Base-by-base conservation (phyloP, 1,284 basidiomycete species). In the Moesziomyces globuligerus region DNA sequence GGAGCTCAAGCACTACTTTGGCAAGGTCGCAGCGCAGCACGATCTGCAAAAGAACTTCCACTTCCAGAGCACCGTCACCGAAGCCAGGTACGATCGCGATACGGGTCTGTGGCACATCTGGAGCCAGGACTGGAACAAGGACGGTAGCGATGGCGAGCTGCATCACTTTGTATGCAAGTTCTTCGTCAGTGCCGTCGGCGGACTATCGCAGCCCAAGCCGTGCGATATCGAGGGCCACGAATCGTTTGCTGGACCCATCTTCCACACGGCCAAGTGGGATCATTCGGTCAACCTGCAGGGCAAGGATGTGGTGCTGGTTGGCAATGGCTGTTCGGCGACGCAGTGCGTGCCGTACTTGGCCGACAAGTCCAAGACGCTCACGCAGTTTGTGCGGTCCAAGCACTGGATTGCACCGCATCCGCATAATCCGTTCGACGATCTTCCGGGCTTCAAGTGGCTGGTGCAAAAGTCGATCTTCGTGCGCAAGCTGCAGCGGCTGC, bases 181-280 rank as follows among this genome's bases (percentile, higher is more conserved):
- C 43, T 58, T 82, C 36, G 65, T 79, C 48, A 54, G 48, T 17
- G 78, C 74, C 18, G 76, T 82, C 15, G 80, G 80, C 7, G 79
- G 79, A 13, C 48, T 82, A 3, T 75, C 69, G 10, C 66, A 75
- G 49, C 80, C 80, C 21, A 82, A 81, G 46, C 32, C 54, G 3
- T 79, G 76, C 47, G 64, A 65, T 28, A 78, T 81, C 25, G 54
- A 68, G 7, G 80, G 80, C 4, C 43, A 76, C 32, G 75, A 82
- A 40, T 55, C 57, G 17, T 83, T 83, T 52, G 50, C 75, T 17
- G 78, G 76, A 2, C 49, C 76, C 7, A 57, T 75, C 49, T 83
- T 83, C 67, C 83, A 83, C 58, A 80, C 80, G 25, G 81, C 81
- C 0, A 62, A 77, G 4, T 83, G 83, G 83, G 78, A 83, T 47